A percentile compares a stretch with the other conserved stretches of the same genome.
phyloP scores from a whole-genome alignment of 192 early-diverging fungal genomes.

The Coemansia sp. region DNA sequence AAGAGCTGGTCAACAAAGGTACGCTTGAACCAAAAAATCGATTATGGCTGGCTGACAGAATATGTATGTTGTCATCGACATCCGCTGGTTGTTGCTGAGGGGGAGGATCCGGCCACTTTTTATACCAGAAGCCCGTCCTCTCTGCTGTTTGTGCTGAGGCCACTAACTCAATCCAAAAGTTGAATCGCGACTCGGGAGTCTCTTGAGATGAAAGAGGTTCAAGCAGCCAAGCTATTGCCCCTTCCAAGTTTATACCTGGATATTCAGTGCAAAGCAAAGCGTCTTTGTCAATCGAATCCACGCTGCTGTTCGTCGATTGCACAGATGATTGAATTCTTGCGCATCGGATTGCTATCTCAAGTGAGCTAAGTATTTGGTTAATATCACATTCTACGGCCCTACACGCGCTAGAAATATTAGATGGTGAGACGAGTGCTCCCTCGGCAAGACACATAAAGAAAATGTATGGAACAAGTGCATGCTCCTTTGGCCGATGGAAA shows the following conservation, averaged over 20 bases:
- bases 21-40: background rate
- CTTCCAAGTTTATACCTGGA: constrained; percentile 11
- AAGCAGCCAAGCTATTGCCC: constrained; percentile 35
- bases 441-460: constrained; percentile 47
- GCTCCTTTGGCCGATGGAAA: constrained; percentile 33
- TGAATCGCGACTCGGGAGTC: constrained; percentile 33
- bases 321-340: background rate
- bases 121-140: constrained; percentile 9
- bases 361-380: constrained; percentile 34
- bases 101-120: constrained; percentile 36
- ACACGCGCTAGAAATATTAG: constrained; percentile 21
- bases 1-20: background rate
- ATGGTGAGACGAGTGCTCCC: constrained; percentile 24
- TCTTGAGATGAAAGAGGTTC: constrained; percentile 19
- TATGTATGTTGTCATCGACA: background rate
- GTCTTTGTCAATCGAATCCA: too few relatives aligned
- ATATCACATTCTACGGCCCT: constrained; percentile 24
- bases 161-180: constrained; percentile 33
- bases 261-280: background rate
- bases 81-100: background rate
- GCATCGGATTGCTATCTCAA: constrained; percentile 25
- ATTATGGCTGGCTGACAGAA: background rate
- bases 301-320: background rate
- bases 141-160: constrained; percentile 15
- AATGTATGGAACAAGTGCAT: constrained; percentile 40